These are phyloP conservation scores for Candida sanyaensis DNA, from an alignment of 1,139 yeast genomes.

Conservation along the genomic window DNA sequence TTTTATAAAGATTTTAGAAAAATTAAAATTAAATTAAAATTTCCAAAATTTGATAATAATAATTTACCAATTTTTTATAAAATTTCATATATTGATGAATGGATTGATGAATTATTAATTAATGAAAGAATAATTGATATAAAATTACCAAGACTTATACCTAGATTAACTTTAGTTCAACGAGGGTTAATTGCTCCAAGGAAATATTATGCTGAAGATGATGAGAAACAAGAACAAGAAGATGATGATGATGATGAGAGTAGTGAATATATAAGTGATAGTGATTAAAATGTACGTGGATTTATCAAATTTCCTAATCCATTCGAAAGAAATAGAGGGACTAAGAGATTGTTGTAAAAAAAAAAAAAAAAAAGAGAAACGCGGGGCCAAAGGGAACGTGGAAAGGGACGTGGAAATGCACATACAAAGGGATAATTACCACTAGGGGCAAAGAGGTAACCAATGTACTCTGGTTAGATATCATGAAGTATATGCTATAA, in stretches of 20 bases:
- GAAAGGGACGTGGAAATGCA: too few species aligned
- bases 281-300: constrained; percentile 24
- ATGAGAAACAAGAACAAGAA: constrained; percentile 5
- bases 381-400: too few species aligned
- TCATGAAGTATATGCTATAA: too few species aligned
- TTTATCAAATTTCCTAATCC: too few species aligned
- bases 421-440: too few species aligned
- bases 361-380: too few species aligned
- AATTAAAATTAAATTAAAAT: constrained; percentile 27
- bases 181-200: constrained; percentile 40
- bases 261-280: constrained; percentile 24
- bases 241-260: constrained; percentile 45
- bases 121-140: constrained; percentile 58
- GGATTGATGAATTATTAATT: constrained; percentile 53
- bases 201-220: constrained; percentile 27
- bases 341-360: too few species aligned
- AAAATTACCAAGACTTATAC: constrained; percentile 57
- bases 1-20: constrained; percentile 57
- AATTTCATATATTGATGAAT: constrained; percentile 58
- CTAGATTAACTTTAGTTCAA: constrained; percentile 40
- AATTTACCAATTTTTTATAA: constrained; percentile 28
- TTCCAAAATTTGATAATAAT: constrained; percentile 28
- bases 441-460: too few species aligned
- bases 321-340: too few species aligned
- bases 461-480: too few species aligned